These are phyloP conservation scores for Penicillium digitatum DNA, from an alignment of 2,329 filamentous ascomycete genomes.

Conservation along the genomic window DNA sequence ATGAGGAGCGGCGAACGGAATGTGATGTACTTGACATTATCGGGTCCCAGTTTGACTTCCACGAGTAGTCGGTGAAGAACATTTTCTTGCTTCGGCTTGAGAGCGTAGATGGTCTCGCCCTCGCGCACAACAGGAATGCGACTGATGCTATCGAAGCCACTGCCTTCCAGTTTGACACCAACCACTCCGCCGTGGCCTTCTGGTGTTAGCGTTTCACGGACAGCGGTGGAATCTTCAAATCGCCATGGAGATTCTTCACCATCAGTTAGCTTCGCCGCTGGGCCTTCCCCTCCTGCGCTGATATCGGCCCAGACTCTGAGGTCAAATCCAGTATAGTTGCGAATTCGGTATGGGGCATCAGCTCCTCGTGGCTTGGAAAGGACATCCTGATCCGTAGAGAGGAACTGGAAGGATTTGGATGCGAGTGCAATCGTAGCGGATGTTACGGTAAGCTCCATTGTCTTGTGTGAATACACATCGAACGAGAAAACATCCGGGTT, in stretches of 20 bases:
- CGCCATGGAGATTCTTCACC: slow-evolving; percentile 92
- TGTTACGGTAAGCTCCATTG: slow-evolving; percentile 86
- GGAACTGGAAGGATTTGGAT: slow-evolving; percentile 87
- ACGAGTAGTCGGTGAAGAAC: slow-evolving; percentile 86
- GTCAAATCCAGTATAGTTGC: slow-evolving; percentile 94
- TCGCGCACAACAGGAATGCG: slow-evolving; percentile 90
- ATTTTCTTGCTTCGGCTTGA: slow-evolving; percentile 80
- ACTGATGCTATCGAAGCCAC: slow-evolving; percentile 85
- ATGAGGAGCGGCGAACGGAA: slow-evolving; percentile 86
- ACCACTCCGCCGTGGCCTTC: slow-evolving; percentile 78
- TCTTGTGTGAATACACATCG: slow-evolving; percentile 83
- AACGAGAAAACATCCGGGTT: slow-evolving; percentile 73
- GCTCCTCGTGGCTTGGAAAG: slow-evolving; percentile 86
- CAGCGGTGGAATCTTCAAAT: slow-evolving; percentile 94
- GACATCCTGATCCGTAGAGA: slow-evolving; percentile 83
- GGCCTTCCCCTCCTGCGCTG: slow-evolving; percentile 61
- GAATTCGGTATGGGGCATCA: slow-evolving; percentile 87
- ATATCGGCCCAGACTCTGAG: slow-evolving; percentile 78
- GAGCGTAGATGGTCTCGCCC: slow-evolving; percentile 83
- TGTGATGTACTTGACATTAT: slow-evolving; percentile 98
- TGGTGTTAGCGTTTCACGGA: slow-evolving; percentile 84
- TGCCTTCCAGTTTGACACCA: slow-evolving; percentile 80
- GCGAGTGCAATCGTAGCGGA: slow-evolving; percentile 89
- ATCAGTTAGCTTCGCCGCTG: slow-evolving; percentile 74
- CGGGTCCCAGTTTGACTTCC: slow-evolving; percentile 81